A percentile compares a stretch with the other conserved stretches of the same genome.
These are phyloP conservation scores for Fraxinus paxiana DNA, from an alignment of 305 asterid species.

Conservation along the genomic window DNA sequence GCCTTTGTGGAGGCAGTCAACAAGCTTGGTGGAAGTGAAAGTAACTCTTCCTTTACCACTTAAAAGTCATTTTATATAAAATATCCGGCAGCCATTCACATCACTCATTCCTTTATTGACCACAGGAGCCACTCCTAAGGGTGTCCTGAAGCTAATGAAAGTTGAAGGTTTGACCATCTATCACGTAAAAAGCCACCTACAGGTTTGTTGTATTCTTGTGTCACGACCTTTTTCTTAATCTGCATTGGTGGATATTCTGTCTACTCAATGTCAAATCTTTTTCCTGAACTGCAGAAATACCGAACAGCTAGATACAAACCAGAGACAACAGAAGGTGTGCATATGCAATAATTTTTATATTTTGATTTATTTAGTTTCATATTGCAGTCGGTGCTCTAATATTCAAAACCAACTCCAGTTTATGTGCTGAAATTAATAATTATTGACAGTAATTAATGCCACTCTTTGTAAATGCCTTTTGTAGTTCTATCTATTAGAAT, in stretches of 20 bases:
- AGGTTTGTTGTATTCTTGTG: conserved; percentile 38
- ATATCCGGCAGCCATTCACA: conserved; percentile 1
- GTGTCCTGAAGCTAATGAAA: conserved; percentile 43
- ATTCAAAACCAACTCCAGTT: not conserved
- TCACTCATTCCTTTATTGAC: not conserved
- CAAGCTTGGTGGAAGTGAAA: conserved; percentile 71
- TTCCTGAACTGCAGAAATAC: conserved; percentile 62
- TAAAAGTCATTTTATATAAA: not conserved
- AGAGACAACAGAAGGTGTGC: conserved; percentile 69
- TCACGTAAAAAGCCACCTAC: conserved; percentile 95
- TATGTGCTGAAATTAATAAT: not conserved
- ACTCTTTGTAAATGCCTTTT: not conserved
- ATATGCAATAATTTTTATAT: conserved; percentile 13
- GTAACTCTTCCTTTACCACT: conserved; percentile 28
- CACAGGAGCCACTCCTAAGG: too few species aligned
- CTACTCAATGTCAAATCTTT: conserved; percentile 21
- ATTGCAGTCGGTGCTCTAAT: not conserved
- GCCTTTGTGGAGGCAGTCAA: conserved; percentile 62
- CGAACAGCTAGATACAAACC: conserved; percentile 90
- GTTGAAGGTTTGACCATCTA: conserved; percentile 84
- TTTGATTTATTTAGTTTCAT: conserved; percentile 14
- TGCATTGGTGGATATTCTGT: conserved; percentile 15
- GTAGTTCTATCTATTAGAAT: not conserved
- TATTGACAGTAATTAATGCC: not conserved
- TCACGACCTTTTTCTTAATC: conserved; percentile 15